These are phyloP conservation scores for Xylaria sp. DNA, from an alignment of 2,329 filamentous ascomycete species.

Conservation along the genomic window DNA sequence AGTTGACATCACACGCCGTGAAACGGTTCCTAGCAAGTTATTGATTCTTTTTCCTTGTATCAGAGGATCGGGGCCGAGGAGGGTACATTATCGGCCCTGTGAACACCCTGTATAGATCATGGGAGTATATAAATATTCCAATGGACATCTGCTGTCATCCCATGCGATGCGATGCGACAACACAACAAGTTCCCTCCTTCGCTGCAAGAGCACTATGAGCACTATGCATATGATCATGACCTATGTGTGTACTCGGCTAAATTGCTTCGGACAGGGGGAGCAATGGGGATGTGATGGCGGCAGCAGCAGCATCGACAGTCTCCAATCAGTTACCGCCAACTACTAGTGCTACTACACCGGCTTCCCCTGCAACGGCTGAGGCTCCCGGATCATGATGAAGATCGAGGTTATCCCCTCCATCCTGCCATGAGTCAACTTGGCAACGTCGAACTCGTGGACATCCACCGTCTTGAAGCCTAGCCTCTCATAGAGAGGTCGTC, in stretches of 20 bases:
- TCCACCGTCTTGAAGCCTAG: constrained; percentile 36
- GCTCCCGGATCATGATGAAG: constrained; percentile 30
- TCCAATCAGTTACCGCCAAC: neutral
- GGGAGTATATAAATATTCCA: neutral
- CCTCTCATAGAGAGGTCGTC: constrained; percentile 35
- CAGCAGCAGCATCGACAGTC: neutral
- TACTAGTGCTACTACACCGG: neutral
- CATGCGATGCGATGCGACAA: constrained; percentile 1
- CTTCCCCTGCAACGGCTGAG: constrained; percentile 11
- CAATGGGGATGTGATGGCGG: neutral
- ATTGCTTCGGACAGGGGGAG: neutral
- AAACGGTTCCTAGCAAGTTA: neutral
- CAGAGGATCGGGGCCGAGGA: too few species aligned
- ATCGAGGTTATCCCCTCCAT: constrained; percentile 19
- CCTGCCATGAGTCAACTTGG: constrained; percentile 17
- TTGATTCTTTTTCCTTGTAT: too few species aligned
- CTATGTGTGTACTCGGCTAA: neutral
- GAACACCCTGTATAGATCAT: neutral
- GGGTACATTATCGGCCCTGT: neutral
- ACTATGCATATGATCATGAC: neutral
- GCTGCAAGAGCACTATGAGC: neutral
- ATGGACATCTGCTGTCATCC: constrained; percentile 1
- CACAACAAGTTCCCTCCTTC: neutral
- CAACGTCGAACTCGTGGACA: constrained; percentile 25
- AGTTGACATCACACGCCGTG: neutral